These are phyloP conservation scores for Prunus mira DNA, from an alignment of 306 rosid species.

Conservation along the genomic window DNA sequence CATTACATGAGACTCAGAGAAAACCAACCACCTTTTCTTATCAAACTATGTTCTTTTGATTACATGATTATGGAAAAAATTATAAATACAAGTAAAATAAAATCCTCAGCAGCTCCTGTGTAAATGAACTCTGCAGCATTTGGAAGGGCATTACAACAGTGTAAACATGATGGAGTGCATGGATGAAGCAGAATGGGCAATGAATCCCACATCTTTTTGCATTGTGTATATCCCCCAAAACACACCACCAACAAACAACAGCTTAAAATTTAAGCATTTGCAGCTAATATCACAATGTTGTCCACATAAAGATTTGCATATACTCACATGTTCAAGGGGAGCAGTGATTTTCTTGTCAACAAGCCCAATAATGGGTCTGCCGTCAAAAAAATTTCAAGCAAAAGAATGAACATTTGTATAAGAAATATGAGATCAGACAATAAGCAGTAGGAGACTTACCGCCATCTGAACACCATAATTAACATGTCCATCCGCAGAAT, in stretches of 20 bases:
- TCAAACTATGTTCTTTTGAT: neutral
- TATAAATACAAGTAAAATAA: too few relatives aligned
- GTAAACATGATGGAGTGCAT: neutral
- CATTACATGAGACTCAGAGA: neutral
- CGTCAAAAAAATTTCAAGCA: neutral
- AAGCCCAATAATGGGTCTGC: neutral
- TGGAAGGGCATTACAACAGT: neutral
- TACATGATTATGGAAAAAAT: neutral
- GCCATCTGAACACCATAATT: conserved; percentile 96
- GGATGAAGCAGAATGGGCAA: neutral
- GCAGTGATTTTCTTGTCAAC: neutral
- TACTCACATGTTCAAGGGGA: neutral
- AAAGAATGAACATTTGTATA: neutral
- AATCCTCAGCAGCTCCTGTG: neutral
- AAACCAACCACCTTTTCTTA: neutral
- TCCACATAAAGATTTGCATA: too few relatives aligned
- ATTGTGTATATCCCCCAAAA: neutral
- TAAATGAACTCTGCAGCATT: neutral
- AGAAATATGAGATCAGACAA: neutral
- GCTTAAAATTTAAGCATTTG: too few relatives aligned
- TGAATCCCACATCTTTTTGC: neutral
- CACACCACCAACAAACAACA: neutral
- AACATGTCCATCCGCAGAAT: conserved; percentile 85
- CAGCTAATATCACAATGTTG: too few relatives aligned
- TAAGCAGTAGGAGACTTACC: conserved; percentile 49